Percentiles rank a stretch among this genome's conserved stretches.
phyloP scores from a whole-genome alignment of 192 early-diverging fungal genomes.

The Geosiphon pyriformis region DNA sequence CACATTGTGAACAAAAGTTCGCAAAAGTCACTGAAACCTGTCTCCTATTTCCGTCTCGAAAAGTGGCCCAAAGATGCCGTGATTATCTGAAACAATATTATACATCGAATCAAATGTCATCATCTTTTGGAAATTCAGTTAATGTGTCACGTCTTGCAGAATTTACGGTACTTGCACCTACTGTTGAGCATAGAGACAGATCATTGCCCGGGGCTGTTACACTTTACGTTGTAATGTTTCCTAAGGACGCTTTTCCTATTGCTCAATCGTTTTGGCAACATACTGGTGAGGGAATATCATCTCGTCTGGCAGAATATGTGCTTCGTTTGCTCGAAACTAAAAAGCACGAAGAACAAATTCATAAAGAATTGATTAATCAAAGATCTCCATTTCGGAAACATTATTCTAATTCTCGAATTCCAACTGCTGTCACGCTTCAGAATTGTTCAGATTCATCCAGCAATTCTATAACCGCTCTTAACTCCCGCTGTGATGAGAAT shows the following conservation, averaged over 20 bases:
- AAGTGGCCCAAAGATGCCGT: slow-evolving; percentile 61
- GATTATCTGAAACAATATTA: slow-evolving; percentile 54
- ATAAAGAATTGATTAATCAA: neutral
- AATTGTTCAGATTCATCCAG: too few relatives aligned
- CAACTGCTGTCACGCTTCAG: neutral
- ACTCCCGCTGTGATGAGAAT: neutral
- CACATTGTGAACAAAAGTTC: slow-evolving; percentile 54
- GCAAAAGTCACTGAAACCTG: slow-evolving; percentile 59
- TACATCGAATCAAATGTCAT: slow-evolving; percentile 24
- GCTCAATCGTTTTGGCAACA: slow-evolving; percentile 99
- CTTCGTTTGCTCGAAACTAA: slow-evolving; percentile 65
- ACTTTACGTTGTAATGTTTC: slow-evolving; percentile 72
- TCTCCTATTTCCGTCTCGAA: slow-evolving; percentile 70
- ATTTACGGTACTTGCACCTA: slow-evolving; percentile 49
- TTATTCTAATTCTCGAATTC: slow-evolving; percentile 19
- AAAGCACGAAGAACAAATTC: slow-evolving; percentile 25
- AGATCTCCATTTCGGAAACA: slow-evolving; percentile 25
- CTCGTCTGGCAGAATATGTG: slow-evolving; percentile 80
- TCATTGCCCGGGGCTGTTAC: slow-evolving; percentile 31
- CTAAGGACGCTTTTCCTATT: slow-evolving; percentile 53
- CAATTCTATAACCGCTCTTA: neutral
- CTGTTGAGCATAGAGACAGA: slow-evolving; percentile 39
- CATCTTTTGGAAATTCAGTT: slow-evolving; percentile 8
- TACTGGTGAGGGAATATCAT: slow-evolving; percentile 81
- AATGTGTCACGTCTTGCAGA: slow-evolving; percentile 58